A percentile compares a stretch with the other conserved stretches of the same genome.
These are phyloP conservation scores for Lepidium campestre DNA, from an alignment of 441 rosid genomes.

Conservation along the genomic window DNA sequence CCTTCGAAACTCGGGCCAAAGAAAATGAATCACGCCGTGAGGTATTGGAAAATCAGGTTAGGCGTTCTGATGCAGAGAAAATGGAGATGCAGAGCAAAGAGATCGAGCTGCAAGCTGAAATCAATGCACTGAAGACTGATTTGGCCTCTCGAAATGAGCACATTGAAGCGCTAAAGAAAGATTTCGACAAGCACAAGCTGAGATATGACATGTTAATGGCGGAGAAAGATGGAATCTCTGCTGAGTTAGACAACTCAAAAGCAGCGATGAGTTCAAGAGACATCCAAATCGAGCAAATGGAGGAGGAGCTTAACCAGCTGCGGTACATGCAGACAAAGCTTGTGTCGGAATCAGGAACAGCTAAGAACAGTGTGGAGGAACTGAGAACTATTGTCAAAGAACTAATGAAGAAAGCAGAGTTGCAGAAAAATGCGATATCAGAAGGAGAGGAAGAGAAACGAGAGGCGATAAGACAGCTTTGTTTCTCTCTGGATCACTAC, in stretches of 20 bases:
- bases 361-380: slow-evolving; percentile 34
- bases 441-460: slow-evolving; percentile 70
- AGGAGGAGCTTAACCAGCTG: slow-evolving; percentile 33
- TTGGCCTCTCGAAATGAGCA: slow-evolving; percentile 31
- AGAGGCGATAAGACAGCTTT: slow-evolving; percentile 82
- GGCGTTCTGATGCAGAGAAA: slow-evolving; percentile 36
- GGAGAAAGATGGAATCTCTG: slow-evolving; percentile 54
- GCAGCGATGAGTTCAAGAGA: slow-evolving; percentile 43
- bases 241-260: slow-evolving; percentile 36
- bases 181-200: slow-evolving; percentile 40
- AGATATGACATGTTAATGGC: slow-evolving; percentile 51
- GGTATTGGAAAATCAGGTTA: slow-evolving; percentile 34
- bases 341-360: slow-evolving; percentile 28
- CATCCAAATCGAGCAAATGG: slow-evolving; percentile 33
- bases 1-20: slow-evolving; percentile 33
- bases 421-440: slow-evolving; percentile 39
- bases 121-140: slow-evolving; percentile 38
- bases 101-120: slow-evolving; percentile 28
- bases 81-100: slow-evolving; percentile 32
- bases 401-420: slow-evolving; percentile 51
- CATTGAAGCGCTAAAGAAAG: slow-evolving; percentile 46
- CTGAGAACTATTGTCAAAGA: slow-evolving; percentile 38
- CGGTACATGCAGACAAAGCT: slow-evolving; percentile 25
- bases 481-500: slow-evolving; percentile 78
- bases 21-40: slow-evolving; percentile 34